These are phyloP conservation scores for Yarrowia deformans DNA, from an alignment of 805 yeast genomes.

Conservation along the genomic window DNA sequence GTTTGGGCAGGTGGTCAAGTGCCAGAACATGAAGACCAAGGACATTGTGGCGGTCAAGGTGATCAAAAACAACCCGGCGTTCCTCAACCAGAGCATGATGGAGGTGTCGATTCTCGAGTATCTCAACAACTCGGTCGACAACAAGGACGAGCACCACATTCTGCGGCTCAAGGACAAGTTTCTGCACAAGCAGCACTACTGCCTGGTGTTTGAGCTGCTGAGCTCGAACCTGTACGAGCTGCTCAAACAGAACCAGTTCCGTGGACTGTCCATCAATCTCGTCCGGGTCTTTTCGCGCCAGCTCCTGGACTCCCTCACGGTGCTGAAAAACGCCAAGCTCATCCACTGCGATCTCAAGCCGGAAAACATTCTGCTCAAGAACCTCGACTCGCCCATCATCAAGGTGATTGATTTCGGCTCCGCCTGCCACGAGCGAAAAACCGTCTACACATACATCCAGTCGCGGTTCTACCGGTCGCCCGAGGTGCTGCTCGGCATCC, in stretches of 20 bases:
- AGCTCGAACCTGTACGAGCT: constrained; percentile 89
- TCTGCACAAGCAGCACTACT: constrained; percentile 89
- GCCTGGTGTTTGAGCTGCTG: constrained; percentile 88
- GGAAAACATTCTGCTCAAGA: constrained; percentile 83
- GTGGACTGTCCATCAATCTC: constrained; percentile 81
- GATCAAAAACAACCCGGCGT: constrained; percentile 89
- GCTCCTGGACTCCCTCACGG: constrained; percentile 77
- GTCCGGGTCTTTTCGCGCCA: constrained; percentile 82
- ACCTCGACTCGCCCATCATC: constrained; percentile 82
- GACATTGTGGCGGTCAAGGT: constrained; percentile 94
- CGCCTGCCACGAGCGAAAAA: constrained; percentile 90
- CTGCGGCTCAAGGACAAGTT: constrained; percentile 84
- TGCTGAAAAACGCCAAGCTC: constrained; percentile 79
- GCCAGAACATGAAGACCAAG: constrained; percentile 79
- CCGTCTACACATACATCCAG: constrained; percentile 89
- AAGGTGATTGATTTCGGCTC: constrained; percentile 96
- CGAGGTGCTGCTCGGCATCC: constrained; percentile 89
- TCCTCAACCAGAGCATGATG: constrained; percentile 86
- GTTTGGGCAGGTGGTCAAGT: constrained; percentile 97
- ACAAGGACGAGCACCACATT: constrained; percentile 75
- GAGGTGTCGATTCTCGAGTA: constrained; percentile 88
- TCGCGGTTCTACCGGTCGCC: constrained; percentile 94
- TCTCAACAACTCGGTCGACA: constrained; percentile 73
- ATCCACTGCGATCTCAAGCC: constrained; percentile 98
- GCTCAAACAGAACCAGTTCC: constrained; percentile 90